Evolutionary conservation across 192 early-diverging fungal genomes (phyloP), one percentile per base, ranked within the genome.

Genomic region (Backusella westeae): DNA sequence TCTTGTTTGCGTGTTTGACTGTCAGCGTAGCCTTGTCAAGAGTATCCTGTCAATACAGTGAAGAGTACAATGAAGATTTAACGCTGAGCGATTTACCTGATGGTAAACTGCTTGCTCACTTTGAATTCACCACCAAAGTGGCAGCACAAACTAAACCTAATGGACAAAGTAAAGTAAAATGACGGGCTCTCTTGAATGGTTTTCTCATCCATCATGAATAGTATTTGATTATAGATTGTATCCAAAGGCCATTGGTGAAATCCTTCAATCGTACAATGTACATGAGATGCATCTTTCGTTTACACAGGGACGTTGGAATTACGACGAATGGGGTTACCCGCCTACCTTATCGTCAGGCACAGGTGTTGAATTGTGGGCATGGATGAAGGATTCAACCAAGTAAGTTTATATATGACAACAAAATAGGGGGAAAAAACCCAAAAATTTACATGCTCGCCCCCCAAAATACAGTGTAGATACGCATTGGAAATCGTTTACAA

Each of bases 261-360:
- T 97, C 56, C 81, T 94, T 4, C 88, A 92, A 67, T 82, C 81
- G 21, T 95, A 92, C 80, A 85, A 87, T 35, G 93, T 96, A 4
- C 86, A 87, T 23, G 93, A 95, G 72, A 85, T 98, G 65, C 91
- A 95, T 75, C 83, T 99, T 68, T 89, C 92, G 0, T 96, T 98
- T 81, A 95, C 96, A 0, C 95, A 96, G 79, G 98, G 97, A 34
- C 84, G 88, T 41, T 98, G 96, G 95, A 86, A 93, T 52, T 91
- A 92, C 77, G 86, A 88, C 17, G 81, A 86, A 41, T 96, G 95
- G 94, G 95, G 94, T 1, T 85, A 89, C 73, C 87, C 86, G 7
- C 78, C 86, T 12, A 80, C 77, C 5, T 84, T 85, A 35, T 87
- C 91, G 2, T 90, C 87, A 38, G 90, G 93, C 12, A 89, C 88